Conservation (phyloP, 2,329 filamentous ascomycete species). For the Endoconidiophora laricicola region DNA sequence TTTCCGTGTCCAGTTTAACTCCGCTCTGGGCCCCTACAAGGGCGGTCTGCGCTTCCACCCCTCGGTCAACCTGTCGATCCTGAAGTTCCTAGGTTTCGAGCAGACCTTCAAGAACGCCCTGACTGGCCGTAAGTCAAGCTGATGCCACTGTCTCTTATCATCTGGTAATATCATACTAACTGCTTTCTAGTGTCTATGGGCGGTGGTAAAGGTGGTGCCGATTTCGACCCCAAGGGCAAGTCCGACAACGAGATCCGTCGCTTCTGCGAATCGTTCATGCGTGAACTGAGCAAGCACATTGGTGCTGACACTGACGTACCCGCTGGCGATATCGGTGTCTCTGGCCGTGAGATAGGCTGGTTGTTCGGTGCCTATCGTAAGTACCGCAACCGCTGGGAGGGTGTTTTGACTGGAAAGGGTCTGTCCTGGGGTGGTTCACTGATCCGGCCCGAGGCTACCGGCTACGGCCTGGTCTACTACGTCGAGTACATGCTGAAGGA, state of each 20-base stretch:
- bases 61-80: constrained; percentile 59
- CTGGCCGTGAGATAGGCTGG: constrained; percentile 81
- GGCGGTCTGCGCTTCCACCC: constrained; percentile 92
- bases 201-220: constrained; percentile 91
- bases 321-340: constrained; percentile 91
- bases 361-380: constrained; percentile 89
- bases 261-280: constrained; percentile 95
- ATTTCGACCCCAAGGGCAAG: constrained; percentile 99
- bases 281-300: constrained; percentile 87
- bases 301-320: constrained; percentile 91
- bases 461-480: constrained; percentile 93
- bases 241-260: constrained; percentile 91
- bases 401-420: constrained; percentile 92
- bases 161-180: background rate
- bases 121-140: constrained; percentile 57
- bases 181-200: constrained; percentile 49
- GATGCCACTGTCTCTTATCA: background rate
- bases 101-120: constrained; percentile 99
- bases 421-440: constrained; percentile 80
- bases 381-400: constrained; percentile 81
- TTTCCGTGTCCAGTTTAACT: constrained; percentile 97
- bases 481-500: constrained; percentile 90
- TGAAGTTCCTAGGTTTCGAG: constrained; percentile 98
- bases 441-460: constrained; percentile 93
- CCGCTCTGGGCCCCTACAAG: constrained; percentile 93